These are phyloP conservation scores for Taphrina pruni DNA, from an alignment of 1,139 yeast genomes.

Conservation along the genomic window DNA sequence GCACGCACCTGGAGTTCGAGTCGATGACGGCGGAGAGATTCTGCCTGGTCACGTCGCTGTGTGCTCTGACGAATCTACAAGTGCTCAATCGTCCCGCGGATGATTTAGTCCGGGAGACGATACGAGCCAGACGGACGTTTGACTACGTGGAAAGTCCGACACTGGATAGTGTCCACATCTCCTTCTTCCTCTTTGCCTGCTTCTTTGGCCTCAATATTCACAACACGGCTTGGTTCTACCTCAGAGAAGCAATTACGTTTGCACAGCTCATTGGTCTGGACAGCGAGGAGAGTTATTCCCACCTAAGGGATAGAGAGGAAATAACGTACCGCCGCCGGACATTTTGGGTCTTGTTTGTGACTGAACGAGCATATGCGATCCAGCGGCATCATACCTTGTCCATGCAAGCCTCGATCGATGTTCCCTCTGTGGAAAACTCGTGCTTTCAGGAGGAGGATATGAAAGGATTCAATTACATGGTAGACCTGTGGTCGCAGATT, in stretches of 20 bases:
- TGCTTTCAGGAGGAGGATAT: conserved; percentile 24
- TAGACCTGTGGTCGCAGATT: conserved; percentile 35
- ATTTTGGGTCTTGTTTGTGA: conserved; percentile 38
- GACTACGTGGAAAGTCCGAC: conserved; percentile 44
- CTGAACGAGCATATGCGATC: conserved; percentile 37
- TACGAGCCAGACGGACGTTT: conserved; percentile 43
- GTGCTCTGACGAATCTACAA: conserved; percentile 46
- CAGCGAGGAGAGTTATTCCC: conserved; percentile 43
- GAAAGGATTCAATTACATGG: conserved; percentile 36
- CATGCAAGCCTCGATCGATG: conserved; percentile 33
- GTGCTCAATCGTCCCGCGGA: conserved; percentile 42
- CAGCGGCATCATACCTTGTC: conserved; percentile 32
- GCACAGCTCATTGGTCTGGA: conserved; percentile 46
- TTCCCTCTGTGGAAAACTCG: conserved; percentile 17
- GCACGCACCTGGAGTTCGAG: conserved; percentile 17
- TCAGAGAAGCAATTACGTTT: conserved; percentile 47
- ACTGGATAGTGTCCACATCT: conserved; percentile 44
- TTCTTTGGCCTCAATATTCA: conserved; percentile 41
- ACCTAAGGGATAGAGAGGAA: conserved; percentile 13
- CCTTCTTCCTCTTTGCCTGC: conserved; percentile 46
- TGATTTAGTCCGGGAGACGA: conserved; percentile 41
- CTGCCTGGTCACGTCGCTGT: conserved; percentile 44
- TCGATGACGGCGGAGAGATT: conserved; percentile 38
- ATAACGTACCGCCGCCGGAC: conserved; percentile 20
- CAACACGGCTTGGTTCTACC: conserved; percentile 45